These are phyloP conservation scores for Candida nitratophila DNA, from an alignment of 805 yeast genomes.

Conservation along the genomic window DNA sequence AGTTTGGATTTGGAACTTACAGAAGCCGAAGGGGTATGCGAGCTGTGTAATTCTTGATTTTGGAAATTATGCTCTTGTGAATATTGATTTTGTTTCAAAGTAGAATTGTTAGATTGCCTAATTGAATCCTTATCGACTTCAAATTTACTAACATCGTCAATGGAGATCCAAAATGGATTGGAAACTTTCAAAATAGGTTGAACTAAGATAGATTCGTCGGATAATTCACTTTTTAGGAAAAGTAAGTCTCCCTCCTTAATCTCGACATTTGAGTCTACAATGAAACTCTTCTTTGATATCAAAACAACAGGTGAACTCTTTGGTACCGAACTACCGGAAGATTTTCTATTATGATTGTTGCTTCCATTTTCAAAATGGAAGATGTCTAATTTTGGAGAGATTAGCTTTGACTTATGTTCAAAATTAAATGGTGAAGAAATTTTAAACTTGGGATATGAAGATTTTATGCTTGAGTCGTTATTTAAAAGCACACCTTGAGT, in stretches of 20 bases:
- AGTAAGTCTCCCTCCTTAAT: constrained; percentile 45
- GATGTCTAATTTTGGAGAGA: not conserved
- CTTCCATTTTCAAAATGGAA: not conserved
- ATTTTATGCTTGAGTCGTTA: not conserved
- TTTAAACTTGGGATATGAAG: not conserved
- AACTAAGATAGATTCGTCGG: constrained; percentile 51
- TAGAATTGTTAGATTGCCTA: not conserved
- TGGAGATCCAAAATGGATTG: constrained; percentile 45
- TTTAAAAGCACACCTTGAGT: not conserved
- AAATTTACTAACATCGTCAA: constrained; percentile 26
- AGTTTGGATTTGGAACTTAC: not conserved
- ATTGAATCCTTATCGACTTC: constrained; percentile 1
- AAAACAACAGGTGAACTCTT: not conserved
- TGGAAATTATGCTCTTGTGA: not conserved
- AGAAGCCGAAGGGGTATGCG: not conserved
- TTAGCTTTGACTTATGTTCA: not conserved
- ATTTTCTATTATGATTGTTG: not conserved
- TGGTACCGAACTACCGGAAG: not conserved
- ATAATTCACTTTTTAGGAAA: constrained; percentile 33
- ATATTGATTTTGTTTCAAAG: not conserved
- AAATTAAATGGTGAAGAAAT: constrained; percentile 1
- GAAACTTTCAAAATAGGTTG: constrained; percentile 43
- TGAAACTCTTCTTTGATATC: constrained; percentile 20
- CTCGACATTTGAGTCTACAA: constrained; percentile 37
- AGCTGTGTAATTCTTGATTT: not conserved